Evolutionary conservation across 2,329 filamentous ascomycete species (phyloP).

Genomic region (Torrubiella hemipterigena): DNA sequence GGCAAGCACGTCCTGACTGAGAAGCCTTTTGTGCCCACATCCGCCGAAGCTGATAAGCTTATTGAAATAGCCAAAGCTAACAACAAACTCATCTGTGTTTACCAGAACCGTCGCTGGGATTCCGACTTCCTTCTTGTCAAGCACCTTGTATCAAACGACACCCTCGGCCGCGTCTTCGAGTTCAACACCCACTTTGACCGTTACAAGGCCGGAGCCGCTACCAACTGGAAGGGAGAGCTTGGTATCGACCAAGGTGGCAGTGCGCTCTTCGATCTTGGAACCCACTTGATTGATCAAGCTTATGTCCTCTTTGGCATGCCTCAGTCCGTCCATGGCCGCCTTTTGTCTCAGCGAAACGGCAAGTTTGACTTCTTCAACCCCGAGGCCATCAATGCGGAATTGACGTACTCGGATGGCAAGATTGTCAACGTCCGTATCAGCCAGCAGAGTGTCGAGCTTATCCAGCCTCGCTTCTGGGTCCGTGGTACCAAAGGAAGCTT

Average conservation of each 20-base stretch:
- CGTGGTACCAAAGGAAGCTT: constrained; percentile 63
- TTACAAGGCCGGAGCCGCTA: constrained; percentile 46
- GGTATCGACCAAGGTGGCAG: constrained; percentile 51
- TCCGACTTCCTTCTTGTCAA: constrained; percentile 61
- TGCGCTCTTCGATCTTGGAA: constrained; percentile 62
- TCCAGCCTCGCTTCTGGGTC: constrained; percentile 67
- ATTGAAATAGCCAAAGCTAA: constrained; percentile 39
- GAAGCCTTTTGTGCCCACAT: constrained; percentile 70
- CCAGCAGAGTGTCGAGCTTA: constrained; percentile 54
- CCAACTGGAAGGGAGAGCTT: constrained; percentile 55
- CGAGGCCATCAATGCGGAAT: constrained; percentile 49
- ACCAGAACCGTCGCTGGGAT: constrained; percentile 70
- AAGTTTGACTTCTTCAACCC: constrained; percentile 33
- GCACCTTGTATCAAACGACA: constrained; percentile 45
- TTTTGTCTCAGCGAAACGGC: constrained; percentile 52
- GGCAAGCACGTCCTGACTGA: constrained; percentile 73
- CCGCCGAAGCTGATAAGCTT: constrained; percentile 54
- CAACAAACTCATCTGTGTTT: constrained; percentile 49
- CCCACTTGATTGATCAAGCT: constrained; percentile 65
- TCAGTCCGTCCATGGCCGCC: constrained; percentile 51
- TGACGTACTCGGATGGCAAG: constrained; percentile 52
- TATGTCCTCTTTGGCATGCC: constrained; percentile 61
- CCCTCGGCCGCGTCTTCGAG: constrained; percentile 61
- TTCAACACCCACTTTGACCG: constrained; percentile 75
- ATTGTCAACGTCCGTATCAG: constrained; percentile 59